Evolutionary conservation across 1,139 yeast species (phyloP).

Genomic region (Geotrichum phurueaensis): DNA sequence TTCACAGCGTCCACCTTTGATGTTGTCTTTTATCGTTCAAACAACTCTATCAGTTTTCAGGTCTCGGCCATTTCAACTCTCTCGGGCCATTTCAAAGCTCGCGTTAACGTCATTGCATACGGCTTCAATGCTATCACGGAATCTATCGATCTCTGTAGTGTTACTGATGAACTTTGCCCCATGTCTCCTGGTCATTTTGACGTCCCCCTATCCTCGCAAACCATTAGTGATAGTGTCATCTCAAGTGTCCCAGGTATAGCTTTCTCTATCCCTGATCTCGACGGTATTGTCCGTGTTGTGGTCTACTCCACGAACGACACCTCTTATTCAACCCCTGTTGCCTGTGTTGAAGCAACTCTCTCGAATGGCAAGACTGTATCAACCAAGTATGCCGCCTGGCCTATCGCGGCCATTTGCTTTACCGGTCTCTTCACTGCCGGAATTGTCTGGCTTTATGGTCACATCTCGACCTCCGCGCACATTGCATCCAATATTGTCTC

Average conservation of each 20-base stretch:
- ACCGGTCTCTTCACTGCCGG: slow-evolving; percentile 84
- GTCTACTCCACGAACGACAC: slow-evolving; percentile 34
- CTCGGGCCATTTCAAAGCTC: slow-evolving; percentile 64
- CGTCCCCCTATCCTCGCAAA: slow-evolving; percentile 42
- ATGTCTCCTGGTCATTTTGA: slow-evolving; percentile 82
- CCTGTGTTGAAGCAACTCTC: slow-evolving; percentile 87
- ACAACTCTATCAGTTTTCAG: slow-evolving; percentile 56
- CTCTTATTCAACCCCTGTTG: slow-evolving; percentile 44
- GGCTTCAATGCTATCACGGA: slow-evolving; percentile 65
- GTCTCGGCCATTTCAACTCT: slow-evolving; percentile 76
- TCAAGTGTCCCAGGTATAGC: slow-evolving; percentile 71
- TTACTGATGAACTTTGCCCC: slow-evolving; percentile 58
- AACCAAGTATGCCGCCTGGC: slow-evolving; percentile 94
- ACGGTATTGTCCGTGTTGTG: slow-evolving; percentile 77
- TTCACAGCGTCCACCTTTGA: slow-evolving; percentile 84
- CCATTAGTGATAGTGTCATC: slow-evolving; percentile 38
- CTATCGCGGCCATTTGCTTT: slow-evolving; percentile 87
- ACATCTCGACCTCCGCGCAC: slow-evolving; percentile 90
- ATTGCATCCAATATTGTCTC: slow-evolving; percentile 94
- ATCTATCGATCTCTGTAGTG: slow-evolving; percentile 54
- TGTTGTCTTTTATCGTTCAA: slow-evolving; percentile 63
- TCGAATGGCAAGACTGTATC: slow-evolving; percentile 91
- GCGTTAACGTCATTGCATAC: slow-evolving; percentile 66
- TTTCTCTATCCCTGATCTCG: slow-evolving; percentile 87
- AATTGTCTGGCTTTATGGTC: slow-evolving; percentile 78